Base-by-base conservation (phyloP, 148 eudicot species). In the Pharnaceum exiguum region DNA sequence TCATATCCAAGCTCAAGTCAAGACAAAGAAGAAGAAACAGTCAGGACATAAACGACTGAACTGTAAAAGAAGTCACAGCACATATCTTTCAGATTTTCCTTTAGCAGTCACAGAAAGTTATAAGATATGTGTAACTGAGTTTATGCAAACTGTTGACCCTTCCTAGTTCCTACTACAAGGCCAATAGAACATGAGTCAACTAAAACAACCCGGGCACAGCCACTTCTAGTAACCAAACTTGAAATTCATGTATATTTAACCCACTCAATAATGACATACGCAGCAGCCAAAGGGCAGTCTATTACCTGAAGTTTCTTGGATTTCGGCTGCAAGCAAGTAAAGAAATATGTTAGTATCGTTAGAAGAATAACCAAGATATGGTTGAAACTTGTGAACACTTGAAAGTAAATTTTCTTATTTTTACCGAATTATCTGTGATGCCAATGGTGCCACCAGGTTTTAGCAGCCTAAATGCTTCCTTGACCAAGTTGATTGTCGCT, bases 401-500 rank as follows among this genome's bases (percentile, higher is more conserved):
- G n/a, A 42, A 33, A 51, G 22, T 15, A 28, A 21, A 15, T 22
- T 35, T 46, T 21, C 12, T 52, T 10, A 36, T n/a, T n/a, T n/a
- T n/a, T 82, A 91, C 98, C 71, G 98, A 91, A 60, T 85, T 91
- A 63, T 91, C 98, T 0, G 94, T 87, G 51, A 87, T 67, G 25
- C 86, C 90, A 57, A 91, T 53, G 63, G 98, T 91, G 46, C 98
- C 98, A 26, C 98, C 96, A 55, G 98, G 96, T 67, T 86, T 79
- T 42, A 91, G 94, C 66, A 91, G 79, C 70, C 98, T 79, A 62
- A 77, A 87, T 42, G 90, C 82, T 79, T 91, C 98, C 71, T 73
- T 83, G 51, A 83, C 86, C 73, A 91, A 68, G 65, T 87, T 87
- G 27, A 71, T 71, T 40, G 82, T 87, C 29, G 94, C 96, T 70